Evolutionary conservation across 1,284 basidiomycete genomes (phyloP).

Genomic region (Sporisorium graminicola): DNA sequence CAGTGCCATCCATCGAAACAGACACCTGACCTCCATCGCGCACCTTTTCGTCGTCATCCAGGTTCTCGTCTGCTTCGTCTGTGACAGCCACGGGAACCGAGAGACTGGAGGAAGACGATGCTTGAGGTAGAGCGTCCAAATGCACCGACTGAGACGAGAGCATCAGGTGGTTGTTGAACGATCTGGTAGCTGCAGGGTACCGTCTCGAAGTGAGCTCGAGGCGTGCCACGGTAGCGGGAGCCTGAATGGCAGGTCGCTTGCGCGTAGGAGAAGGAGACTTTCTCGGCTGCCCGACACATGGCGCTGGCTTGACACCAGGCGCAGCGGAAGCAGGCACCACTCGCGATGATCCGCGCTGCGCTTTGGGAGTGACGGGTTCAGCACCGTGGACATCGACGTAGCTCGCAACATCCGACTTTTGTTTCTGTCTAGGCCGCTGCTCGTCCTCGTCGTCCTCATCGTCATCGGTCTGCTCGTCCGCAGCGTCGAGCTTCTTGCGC

Average conservation of each 20-base stretch:
- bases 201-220: conserved; percentile 30
- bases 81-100: no score
- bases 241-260: conserved; percentile 56
- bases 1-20: background rate
- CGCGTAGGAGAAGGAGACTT: conserved; percentile 64
- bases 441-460: conserved; percentile 14
- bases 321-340: conserved; percentile 24
- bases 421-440: conserved; percentile 30
- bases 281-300: conserved; percentile 67
- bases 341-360: conserved; percentile 16
- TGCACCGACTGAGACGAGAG: conserved; percentile 17
- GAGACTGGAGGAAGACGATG: background rate
- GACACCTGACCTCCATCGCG: background rate
- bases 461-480: conserved; percentile 16
- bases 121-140: background rate
- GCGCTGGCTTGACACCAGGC: conserved; percentile 61
- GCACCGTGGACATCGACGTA: background rate
- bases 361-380: conserved; percentile 29
- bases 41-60: background rate
- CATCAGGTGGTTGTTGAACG: conserved; percentile 27
- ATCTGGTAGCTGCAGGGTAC: conserved; percentile 22
- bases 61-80: conserved; percentile 1
- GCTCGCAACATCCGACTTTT: conserved; percentile 9
- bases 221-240: conserved; percentile 40
- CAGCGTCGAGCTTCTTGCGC: conserved; percentile 17